phyloP scores from a whole-genome alignment of 441 rosid genomes.

The Codiaeum variegatum region DNA sequence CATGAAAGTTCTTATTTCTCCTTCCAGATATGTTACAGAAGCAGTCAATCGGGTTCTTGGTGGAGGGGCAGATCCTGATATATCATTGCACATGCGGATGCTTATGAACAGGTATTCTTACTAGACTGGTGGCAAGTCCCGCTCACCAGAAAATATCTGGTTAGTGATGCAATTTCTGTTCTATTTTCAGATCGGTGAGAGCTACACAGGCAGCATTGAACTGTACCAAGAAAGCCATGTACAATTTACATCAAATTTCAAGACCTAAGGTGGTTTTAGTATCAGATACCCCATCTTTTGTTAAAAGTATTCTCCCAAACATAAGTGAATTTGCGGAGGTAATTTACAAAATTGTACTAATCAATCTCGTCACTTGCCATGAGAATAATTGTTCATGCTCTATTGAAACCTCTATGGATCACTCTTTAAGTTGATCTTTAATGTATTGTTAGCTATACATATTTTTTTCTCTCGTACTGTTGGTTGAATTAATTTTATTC shows the following conservation, averaged over 20 bases:
- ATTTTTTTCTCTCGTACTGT: background rate
- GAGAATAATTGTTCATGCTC: background rate
- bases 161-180: conserved; percentile 19
- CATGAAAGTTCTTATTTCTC: conserved; percentile 74
- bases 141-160: background rate
- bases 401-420: background rate
- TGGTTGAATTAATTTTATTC: background rate
- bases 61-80: conserved; percentile 68
- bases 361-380: background rate
- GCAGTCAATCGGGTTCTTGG: conserved; percentile 74
- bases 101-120: conserved; percentile 62
- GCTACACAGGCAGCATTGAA: conserved; percentile 60
- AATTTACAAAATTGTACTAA: conserved; percentile 17
- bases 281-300: conserved; percentile 78
- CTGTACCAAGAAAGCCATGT: conserved; percentile 56
- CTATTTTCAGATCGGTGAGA: conserved; percentile 63
- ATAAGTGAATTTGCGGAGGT: conserved; percentile 78
- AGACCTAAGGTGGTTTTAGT: conserved; percentile 70
- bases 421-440: background rate
- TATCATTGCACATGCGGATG: conserved; percentile 90
- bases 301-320: conserved; percentile 39
- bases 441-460: background rate
- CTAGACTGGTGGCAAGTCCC: background rate
- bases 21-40: conserved; percentile 65
- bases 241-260: conserved; percentile 31